Base-by-base conservation (phyloP, 352 stramenopile genomes). In the Phytophthora pinifolia region DNA sequence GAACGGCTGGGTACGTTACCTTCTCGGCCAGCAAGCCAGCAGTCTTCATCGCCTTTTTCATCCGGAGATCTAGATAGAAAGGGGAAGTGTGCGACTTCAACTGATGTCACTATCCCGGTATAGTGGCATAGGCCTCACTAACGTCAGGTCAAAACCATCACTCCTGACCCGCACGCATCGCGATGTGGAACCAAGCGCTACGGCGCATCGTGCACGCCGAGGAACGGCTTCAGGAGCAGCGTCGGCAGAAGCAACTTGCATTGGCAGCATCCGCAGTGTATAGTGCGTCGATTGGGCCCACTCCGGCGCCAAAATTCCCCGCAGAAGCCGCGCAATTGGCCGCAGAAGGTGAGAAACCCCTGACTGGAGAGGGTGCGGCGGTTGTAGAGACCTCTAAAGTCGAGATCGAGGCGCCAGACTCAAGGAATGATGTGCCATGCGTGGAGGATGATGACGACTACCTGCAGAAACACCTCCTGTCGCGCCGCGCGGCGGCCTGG, bases 381-480 rank as follows among this genome's bases (percentile, higher is more conserved):
- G 9, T 27, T 46, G 4, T n/a, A 13, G 34, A 1, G 25, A 9
- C 32, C 41, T 29, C n/a, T 20, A 39, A 15, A 3, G 14, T 15
- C 7, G 12, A 46, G 3, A 65, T 49, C 12, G 27, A 20, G 30
- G 9, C 9, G 1, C 9, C 38, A n/a, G 38, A 52, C 17, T 0
- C 41, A 4, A 36, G 35, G 0, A 41, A 63, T 14, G 42, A 63
- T 3, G 31, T 8, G 17, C 1, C 22, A 14, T 47, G 41, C 22
- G 48, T 71, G 1, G 67, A 84, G 3, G 62, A 81, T 0, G 74
- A 83, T 8, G 66, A 80, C 3, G 74, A 85, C 15, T 67, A 76
- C 30, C 46, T 83, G 17, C 76, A 90, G 64, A 76, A 81, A 35
- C 77, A 84, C 62, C 35, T 90, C 25, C 43, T 90, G 49, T 84